Evolutionary conservation across 306 rosid species (phyloP).

Genomic region (Casuarina glauca): DNA sequence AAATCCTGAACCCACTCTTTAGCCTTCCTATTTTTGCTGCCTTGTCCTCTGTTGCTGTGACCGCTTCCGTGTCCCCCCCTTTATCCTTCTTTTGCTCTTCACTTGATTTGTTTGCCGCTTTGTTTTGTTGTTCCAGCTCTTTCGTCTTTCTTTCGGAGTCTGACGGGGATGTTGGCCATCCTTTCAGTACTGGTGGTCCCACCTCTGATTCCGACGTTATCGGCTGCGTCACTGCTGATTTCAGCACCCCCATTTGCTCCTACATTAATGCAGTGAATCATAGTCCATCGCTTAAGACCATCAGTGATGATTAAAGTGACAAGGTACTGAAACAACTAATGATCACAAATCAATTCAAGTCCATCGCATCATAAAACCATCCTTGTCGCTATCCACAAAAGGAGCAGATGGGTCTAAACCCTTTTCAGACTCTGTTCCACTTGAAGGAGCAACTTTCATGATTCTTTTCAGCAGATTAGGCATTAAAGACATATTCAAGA

Average conservation of each 20-base stretch:
- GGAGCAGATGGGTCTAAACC: neutral
- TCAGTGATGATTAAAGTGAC: neutral
- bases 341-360: neutral
- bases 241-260: slow-evolving; percentile 53
- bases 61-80: slow-evolving; percentile 34
- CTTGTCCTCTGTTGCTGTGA: slow-evolving; percentile 45
- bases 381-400: neutral
- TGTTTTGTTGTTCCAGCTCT: slow-evolving; percentile 27
- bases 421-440: neutral
- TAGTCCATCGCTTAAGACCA: neutral
- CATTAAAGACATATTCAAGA: too few relatives aligned
- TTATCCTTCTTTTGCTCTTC: slow-evolving; percentile 9
- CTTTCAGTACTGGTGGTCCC: slow-evolving; percentile 27
- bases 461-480: too few relatives aligned
- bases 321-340: neutral
- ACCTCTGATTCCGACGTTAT: slow-evolving; percentile 43
- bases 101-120: slow-evolving; percentile 22
- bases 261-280: slow-evolving; percentile 40
- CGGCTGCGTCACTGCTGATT: slow-evolving; percentile 39
- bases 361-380: neutral
- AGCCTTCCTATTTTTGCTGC: slow-evolving; percentile 65
- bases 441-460: too few relatives aligned
- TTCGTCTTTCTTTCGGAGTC: slow-evolving; percentile 37
- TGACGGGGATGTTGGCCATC: slow-evolving; percentile 31
- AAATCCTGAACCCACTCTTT: slow-evolving; percentile 81